Conservation (phyloP, 1,284 basidiomycete species). For the Ustilago vetiveriae region DNA sequence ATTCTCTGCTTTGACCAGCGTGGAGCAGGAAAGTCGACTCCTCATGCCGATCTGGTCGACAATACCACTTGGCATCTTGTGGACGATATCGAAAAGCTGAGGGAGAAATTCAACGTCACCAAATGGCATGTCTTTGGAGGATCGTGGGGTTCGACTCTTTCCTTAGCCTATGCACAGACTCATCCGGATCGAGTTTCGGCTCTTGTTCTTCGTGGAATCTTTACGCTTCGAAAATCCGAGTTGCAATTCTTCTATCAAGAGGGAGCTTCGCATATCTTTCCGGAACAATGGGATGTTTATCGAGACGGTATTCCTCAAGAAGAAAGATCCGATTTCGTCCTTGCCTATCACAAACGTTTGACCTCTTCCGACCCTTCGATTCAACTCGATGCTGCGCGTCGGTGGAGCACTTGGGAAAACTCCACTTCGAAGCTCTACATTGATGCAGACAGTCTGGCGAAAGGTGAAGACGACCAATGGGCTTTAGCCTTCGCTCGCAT, state of each 20-base stretch:
- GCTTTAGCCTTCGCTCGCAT: slow-evolving; percentile 77
- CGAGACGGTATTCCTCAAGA: slow-evolving; percentile 80
- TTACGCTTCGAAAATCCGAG: slow-evolving; percentile 82
- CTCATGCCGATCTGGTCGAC: slow-evolving; percentile 80
- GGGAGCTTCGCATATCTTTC: slow-evolving; percentile 69
- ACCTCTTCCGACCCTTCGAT: slow-evolving; percentile 78
- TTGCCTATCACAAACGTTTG: slow-evolving; percentile 82
- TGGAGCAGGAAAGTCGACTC: slow-evolving; percentile 80
- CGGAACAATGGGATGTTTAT: slow-evolving; percentile 71
- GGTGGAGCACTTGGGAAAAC: slow-evolving; percentile 73
- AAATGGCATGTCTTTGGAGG: slow-evolving; percentile 66
- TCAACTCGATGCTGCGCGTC: slow-evolving; percentile 78
- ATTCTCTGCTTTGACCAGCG: slow-evolving; percentile 72
- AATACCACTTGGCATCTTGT: slow-evolving; percentile 97
- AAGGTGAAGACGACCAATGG: slow-evolving; percentile 68
- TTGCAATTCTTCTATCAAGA: slow-evolving; percentile 92
- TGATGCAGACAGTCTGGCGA: slow-evolving; percentile 51
- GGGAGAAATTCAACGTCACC: slow-evolving; percentile 73
- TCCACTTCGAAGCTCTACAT: slow-evolving; percentile 61
- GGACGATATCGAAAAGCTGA: slow-evolving; percentile 83
- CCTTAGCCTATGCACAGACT: slow-evolving; percentile 85
- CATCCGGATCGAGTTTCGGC: slow-evolving; percentile 83
- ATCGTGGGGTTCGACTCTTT: slow-evolving; percentile 81
- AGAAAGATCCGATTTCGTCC: slow-evolving; percentile 81
- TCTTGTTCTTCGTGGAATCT: slow-evolving; percentile 88